Evolutionary conservation across 257 asterid genomes (phyloP).

Genomic region (Lantana camara): DNA sequence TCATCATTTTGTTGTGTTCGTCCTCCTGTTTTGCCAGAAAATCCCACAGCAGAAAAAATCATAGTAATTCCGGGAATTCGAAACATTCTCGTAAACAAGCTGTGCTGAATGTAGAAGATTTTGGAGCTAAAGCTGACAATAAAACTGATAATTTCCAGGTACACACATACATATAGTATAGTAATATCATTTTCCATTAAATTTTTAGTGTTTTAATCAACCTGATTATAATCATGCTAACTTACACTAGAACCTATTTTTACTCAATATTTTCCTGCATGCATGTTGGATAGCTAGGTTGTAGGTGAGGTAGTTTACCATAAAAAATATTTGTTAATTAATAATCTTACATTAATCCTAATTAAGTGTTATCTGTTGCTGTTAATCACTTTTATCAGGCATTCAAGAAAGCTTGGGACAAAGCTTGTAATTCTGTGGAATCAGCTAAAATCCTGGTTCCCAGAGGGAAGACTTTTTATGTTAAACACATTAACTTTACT

Average conservation of each 20-base stretch:
- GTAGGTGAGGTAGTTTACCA: conserved; percentile 30
- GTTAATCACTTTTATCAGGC: conserved; percentile 52
- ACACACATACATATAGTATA: neutral
- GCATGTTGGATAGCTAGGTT: conserved; percentile 24
- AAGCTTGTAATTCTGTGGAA: conserved; percentile 51
- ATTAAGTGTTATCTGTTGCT: neutral
- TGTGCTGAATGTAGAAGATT: conserved; percentile 50
- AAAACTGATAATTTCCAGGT: conserved; percentile 67
- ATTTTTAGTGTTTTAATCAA: neutral
- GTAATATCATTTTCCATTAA: neutral
- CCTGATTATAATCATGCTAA: neutral
- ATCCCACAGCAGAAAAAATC: neutral
- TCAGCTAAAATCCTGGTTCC: conserved; percentile 59
- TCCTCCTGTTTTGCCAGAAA: conserved; percentile 37
- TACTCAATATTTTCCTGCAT: neutral
- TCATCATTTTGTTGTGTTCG: conserved; percentile 37
- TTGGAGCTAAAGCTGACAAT: conserved; percentile 80
- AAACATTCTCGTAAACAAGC: conserved; percentile 6
- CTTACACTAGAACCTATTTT: neutral
- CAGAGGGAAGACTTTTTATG: conserved; percentile 47
- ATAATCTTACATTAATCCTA: neutral
- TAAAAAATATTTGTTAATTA: neutral
- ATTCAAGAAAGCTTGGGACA: conserved; percentile 70
- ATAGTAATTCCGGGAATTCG: too few species aligned
- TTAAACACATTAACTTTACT: conserved; percentile 57